Evolutionary conservation across 371 early-diverging fungal species (phyloP).

Genomic region (Dichotomocladium elegans): DNA sequence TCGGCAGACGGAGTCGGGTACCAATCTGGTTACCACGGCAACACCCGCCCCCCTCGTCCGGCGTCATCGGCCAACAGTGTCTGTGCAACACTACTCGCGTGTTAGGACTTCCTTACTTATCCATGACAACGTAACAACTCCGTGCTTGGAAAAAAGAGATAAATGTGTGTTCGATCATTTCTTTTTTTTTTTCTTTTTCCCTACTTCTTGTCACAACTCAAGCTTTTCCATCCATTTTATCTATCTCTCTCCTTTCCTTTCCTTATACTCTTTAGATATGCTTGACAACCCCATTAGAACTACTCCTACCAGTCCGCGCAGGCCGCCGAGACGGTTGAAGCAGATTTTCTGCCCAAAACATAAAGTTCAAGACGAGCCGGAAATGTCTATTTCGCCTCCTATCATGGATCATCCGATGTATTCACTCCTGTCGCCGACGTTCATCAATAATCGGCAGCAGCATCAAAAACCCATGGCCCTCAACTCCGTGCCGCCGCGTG

Average conservation of each 20-base stretch:
- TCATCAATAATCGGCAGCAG: neutral
- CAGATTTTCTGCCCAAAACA: constrained; percentile 10
- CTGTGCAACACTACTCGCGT: constrained; percentile 8
- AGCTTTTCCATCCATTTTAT: no score
- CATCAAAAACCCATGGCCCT: neutral
- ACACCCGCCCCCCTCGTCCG: no score
- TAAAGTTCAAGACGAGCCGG: neutral
- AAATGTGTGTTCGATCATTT: no score
- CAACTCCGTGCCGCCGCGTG: constrained; percentile 10
- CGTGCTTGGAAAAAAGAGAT: no score
- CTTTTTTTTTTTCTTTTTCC: neutral
- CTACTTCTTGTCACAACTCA: neutral
- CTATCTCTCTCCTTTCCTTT: neutral
- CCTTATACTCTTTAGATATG: neutral
- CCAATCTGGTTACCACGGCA: constrained; percentile 1
- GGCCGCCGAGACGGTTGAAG: constrained; percentile 10
- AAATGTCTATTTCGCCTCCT: constrained; percentile 13
- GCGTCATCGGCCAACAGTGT: neutral
- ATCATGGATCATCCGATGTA: constrained; percentile 2
- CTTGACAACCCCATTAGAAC: constrained; percentile 10
- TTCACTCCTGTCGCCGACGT: constrained; percentile 12
- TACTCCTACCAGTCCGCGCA: neutral
- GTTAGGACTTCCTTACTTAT: constrained; percentile 3
- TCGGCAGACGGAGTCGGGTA: neutral
- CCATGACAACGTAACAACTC: no score